These are phyloP conservation scores for Zalerion maritima DNA, from an alignment of 495 filamentous ascomycete genomes.

Conservation along the genomic window DNA sequence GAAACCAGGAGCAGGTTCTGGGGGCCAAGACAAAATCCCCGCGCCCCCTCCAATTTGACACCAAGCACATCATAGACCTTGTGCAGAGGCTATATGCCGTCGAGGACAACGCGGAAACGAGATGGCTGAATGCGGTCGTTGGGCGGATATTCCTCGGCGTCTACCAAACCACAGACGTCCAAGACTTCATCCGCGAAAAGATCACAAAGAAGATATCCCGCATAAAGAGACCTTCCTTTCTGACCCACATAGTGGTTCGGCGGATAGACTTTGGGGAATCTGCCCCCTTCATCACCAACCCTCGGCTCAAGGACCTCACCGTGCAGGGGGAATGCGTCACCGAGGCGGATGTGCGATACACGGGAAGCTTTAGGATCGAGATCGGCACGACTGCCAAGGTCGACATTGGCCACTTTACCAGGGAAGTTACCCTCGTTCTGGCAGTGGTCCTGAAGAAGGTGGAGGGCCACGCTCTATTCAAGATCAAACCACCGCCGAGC, in stretches of 20 bases:
- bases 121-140: conserved; percentile 87
- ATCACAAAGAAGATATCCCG: conserved; percentile 93
- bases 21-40: conserved; percentile 45
- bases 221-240: conserved; percentile 80
- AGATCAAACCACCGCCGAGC: conserved; percentile 88
- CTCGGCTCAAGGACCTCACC: conserved; percentile 73
- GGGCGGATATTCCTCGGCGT: conserved; percentile 76
- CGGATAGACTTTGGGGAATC: conserved; percentile 76
- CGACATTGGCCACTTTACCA: conserved; percentile 82
- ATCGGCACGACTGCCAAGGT: conserved; percentile 82
- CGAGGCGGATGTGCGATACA: conserved; percentile 77
- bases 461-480: conserved; percentile 69
- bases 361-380: conserved; percentile 76
- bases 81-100: conserved; percentile 84
- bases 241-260: conserved; percentile 65
- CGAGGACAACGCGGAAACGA: conserved; percentile 79
- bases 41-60: conserved; percentile 60
- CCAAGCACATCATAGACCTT: conserved; percentile 69
- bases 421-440: conserved; percentile 80
- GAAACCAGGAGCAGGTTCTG: conserved; percentile 59
- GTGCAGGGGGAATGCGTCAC: conserved; percentile 78
- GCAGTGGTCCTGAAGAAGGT: conserved; percentile 75
- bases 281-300: conserved; percentile 81
- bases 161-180: conserved; percentile 69
- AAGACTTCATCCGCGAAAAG: conserved; percentile 65